These are phyloP conservation scores for Kodamaea kakaduensis DNA, from an alignment of 805 yeast genomes.

Conservation along the genomic window DNA sequence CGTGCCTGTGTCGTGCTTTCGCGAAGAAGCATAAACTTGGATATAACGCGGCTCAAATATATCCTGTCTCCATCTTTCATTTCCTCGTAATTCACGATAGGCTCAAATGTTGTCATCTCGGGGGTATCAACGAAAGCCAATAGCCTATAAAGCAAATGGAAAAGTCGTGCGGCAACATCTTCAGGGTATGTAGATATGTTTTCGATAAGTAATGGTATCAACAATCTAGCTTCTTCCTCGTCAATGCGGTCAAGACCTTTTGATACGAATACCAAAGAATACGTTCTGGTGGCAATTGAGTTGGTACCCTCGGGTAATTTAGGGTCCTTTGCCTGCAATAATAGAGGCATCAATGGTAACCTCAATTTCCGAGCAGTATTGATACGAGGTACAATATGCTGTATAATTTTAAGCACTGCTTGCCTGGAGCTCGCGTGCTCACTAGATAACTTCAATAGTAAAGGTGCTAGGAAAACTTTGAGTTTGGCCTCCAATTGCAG, in stretches of 20 bases:
- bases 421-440: constrained; percentile 60
- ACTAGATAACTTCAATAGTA: constrained; percentile 74
- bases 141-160: constrained; percentile 56
- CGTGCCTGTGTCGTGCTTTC: constrained; percentile 37
- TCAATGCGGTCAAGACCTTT: constrained; percentile 60
- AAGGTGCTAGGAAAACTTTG: constrained; percentile 65
- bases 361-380: constrained; percentile 50
- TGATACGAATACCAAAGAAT: constrained; percentile 62
- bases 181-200: constrained; percentile 40
- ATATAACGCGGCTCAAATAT: constrained; percentile 46
- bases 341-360: constrained; percentile 60
- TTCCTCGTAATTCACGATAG: constrained; percentile 34
- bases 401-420: constrained; percentile 63
- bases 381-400: constrained; percentile 64
- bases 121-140: constrained; percentile 43
- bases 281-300: constrained; percentile 51
- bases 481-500: constrained; percentile 59
- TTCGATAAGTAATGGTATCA: constrained; percentile 47
- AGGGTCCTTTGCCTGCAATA: constrained; percentile 61
- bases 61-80: constrained; percentile 33
- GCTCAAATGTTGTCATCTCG: constrained; percentile 42
- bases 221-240: constrained; percentile 28
- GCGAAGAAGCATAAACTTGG: constrained; percentile 52
- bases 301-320: constrained; percentile 41
- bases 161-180: constrained; percentile 51